A percentile compares a stretch with the other conserved stretches of the same genome.
Conservation (phyloP, 106 monocot species). For the Posidonia australis region DNA sequence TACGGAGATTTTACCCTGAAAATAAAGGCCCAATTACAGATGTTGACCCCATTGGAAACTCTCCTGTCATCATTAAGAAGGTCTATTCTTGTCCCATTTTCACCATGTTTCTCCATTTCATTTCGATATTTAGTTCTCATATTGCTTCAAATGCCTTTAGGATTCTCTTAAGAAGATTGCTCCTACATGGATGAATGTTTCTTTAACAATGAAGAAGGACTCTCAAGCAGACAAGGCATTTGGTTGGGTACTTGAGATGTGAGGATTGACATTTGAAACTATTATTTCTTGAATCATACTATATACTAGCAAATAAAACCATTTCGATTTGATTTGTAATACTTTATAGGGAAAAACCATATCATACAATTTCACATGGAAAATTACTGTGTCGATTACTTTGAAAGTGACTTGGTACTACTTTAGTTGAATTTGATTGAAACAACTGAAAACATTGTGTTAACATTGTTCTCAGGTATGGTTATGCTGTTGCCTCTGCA, state of each 20-base stretch:
- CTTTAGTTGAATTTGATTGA: neutral
- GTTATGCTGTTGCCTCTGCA: constrained; percentile 94
- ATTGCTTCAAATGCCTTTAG: constrained; percentile 14
- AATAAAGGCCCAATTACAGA: constrained; percentile 64
- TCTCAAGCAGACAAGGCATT: constrained; percentile 85
- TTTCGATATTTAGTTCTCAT: neutral
- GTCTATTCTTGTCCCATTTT: constrained; percentile 16
- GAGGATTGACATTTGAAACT: neutral
- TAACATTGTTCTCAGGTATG: constrained; percentile 53
- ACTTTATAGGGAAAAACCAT: too few relatives aligned
- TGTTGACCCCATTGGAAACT: constrained; percentile 95
- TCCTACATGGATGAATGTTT: constrained; percentile 98
- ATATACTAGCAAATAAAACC: too few relatives aligned
- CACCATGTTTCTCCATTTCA: neutral
- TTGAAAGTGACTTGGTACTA: neutral
- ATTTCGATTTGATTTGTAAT: too few relatives aligned
- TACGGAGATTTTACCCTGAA: constrained; percentile 69
- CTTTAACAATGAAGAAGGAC: constrained; percentile 91
- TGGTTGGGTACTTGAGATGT: constrained; percentile 99
- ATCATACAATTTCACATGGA: too few relatives aligned
- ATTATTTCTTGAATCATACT: too few relatives aligned
- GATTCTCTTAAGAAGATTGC: constrained; percentile 62
- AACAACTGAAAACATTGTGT: neutral
- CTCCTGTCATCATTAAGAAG: constrained; percentile 89
- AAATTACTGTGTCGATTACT: neutral